Conservation (phyloP, 2,329 filamentous ascomycete genomes). For the Penicillium digitatum region DNA sequence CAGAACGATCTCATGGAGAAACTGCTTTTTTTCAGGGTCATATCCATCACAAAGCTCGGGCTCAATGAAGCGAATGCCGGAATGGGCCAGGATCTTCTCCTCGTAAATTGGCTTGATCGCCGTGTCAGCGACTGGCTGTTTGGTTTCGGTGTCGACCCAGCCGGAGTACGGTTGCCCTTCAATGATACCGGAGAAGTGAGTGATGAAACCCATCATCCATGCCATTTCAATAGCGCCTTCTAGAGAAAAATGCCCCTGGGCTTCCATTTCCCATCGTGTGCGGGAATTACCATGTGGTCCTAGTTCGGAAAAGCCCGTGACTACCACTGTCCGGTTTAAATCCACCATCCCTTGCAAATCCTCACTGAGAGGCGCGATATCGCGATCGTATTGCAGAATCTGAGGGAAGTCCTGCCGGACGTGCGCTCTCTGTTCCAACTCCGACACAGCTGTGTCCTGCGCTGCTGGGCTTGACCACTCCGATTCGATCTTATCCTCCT, state of each 20-base stretch:
- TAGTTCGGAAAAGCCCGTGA: constrained; percentile 86
- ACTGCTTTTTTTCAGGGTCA: constrained; percentile 73
- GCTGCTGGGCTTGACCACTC: constrained; percentile 87
- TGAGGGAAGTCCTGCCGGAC: constrained; percentile 95
- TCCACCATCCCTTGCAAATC: constrained; percentile 97
- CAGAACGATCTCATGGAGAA: constrained; percentile 95
- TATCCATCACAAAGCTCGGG: no score
- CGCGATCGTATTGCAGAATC: constrained; percentile 84
- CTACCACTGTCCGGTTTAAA: constrained; percentile 93
- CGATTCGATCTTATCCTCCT: constrained; percentile 93
- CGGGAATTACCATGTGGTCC: constrained; percentile 96
- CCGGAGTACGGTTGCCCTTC: constrained; percentile 96
- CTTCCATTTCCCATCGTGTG: constrained; percentile 99
- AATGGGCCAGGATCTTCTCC: no score
- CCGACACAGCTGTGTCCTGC: constrained; percentile 83
- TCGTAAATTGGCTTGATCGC: no score
- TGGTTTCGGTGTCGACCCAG: constrained; percentile 90
- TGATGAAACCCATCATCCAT: constrained; percentile 99
- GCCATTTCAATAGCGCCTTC: constrained; percentile 99
- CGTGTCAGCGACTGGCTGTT: constrained; percentile 89
- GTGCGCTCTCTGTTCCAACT: constrained; percentile 93
- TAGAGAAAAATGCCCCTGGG: constrained; percentile 89
- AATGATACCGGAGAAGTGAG: constrained; percentile 92
- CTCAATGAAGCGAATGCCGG: no score
- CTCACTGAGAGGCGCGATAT: constrained; percentile 81